Evolutionary conservation across 352 stramenopile genomes (phyloP), one percentile per base, ranked within the genome.

Genomic region (Elongisporangium undulatum): DNA sequence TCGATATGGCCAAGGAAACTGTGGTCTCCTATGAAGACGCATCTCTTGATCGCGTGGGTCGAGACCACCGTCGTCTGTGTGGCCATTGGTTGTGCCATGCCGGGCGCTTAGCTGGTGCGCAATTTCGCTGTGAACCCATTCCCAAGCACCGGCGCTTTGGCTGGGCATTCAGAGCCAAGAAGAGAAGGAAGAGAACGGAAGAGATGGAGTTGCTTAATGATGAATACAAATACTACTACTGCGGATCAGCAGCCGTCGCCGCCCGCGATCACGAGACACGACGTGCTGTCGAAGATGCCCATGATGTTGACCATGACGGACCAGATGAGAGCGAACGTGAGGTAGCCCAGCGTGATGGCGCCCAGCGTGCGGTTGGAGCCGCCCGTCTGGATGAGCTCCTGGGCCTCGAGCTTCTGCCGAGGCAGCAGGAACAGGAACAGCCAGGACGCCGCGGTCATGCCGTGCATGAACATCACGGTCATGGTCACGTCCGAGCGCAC

Each of bases 191-290:
- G 10, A 15, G 29, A 34, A 34, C 26, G 26, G 26, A 34, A n/a
- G n/a, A n/a, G n/a, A n/a, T 34, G 6, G 34, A 45, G 7, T 45
- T 5, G 16, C 34, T 45, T 45, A 45, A 45, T 15, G 34, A 17
- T 45, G 34, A 45, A 45, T 45, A 45, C 34, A 45, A 45, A 39
- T 9, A 39, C 29, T 39, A 13, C 13, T 41, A 41, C 29, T 4
- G 29, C 1, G 5, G 2, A 15, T 60, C 71, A 76, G 55, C 72
- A 81, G 20, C 72, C 72, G 1, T 41, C n/a, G 20, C 68, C 68
- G 48, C 68, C 68, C 5, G 65, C 65, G 55, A 75, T 68, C 10
- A 70, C 51, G n/a, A 70, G 58, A 41, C 68, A 76, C 19, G 59
- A 19, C 3, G 69, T 74, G 20, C 24, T 61, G 17, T 58, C 23